A percentile compares a stretch with the other conserved stretches of the same genome.
Conservation (phyloP, 225 moss, liverwort and hornwort species). For the Ulota crispa region DNA sequence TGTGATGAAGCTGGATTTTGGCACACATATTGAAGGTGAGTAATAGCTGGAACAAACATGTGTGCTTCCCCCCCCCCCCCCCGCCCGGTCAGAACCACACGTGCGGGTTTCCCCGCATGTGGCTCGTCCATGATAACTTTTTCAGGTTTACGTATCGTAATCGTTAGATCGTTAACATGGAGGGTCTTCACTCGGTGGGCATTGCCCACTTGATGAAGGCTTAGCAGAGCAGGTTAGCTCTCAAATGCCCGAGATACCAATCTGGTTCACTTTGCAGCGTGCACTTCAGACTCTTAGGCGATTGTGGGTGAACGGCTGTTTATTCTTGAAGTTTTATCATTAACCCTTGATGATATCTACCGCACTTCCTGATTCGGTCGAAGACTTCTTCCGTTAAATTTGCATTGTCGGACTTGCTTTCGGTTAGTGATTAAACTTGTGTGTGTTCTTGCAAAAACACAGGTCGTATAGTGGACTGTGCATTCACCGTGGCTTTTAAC, state of each 20-base stretch:
- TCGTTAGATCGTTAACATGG: not conserved
- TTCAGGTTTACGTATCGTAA: too few species aligned
- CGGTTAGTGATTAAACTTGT: not conserved
- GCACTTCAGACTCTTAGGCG: not conserved
- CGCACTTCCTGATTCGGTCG: not conserved
- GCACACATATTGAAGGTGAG: constrained; percentile 91
- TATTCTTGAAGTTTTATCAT: not conserved
- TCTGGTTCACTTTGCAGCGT: not conserved
- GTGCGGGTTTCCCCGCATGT: too few species aligned
- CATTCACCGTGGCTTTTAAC: constrained; percentile 95
- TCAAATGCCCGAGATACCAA: too few species aligned
- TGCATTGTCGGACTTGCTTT: not conserved
- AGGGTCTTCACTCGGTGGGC: not conserved
- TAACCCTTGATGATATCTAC: not conserved
- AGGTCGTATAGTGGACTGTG: constrained; percentile 91
- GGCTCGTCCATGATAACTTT: too few species aligned
- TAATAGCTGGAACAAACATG: not conserved
- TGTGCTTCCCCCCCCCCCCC: too few species aligned
- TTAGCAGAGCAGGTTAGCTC: not conserved
- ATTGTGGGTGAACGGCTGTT: not conserved
- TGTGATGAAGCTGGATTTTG: constrained; percentile 98
- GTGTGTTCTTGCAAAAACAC: constrained; percentile 20
- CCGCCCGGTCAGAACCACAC: too few species aligned
- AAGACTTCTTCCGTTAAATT: not conserved
- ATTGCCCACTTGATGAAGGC: not conserved